Conservation (phyloP, 2,329 filamentous ascomycete genomes). For the Lachnum nothofagi region DNA sequence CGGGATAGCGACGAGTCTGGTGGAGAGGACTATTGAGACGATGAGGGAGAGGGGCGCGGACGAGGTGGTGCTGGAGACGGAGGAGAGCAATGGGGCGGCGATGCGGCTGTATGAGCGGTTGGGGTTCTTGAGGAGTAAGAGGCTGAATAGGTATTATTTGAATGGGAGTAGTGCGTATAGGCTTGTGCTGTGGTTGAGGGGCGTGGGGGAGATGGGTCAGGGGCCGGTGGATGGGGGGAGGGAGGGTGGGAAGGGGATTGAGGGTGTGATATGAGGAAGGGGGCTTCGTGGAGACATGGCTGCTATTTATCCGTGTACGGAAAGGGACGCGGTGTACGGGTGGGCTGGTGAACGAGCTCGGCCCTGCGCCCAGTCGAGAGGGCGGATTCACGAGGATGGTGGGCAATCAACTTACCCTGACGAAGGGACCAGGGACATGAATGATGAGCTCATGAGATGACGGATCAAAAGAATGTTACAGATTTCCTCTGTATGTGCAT, state of each 20-base stretch:
- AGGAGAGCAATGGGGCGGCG: slow-evolving; percentile 84
- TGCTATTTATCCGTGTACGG: too few species aligned
- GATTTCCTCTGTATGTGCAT: background rate
- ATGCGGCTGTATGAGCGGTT: slow-evolving; percentile 90
- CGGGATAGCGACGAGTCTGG: slow-evolving; percentile 82
- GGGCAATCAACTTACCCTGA: too few species aligned
- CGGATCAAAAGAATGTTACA: background rate
- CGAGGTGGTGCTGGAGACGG: slow-evolving; percentile 92
- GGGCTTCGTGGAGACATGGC: background rate
- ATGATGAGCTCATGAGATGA: too few species aligned
- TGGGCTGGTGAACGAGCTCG: too few species aligned
- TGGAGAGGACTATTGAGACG: slow-evolving; percentile 83
- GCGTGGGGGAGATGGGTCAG: slow-evolving; percentile 27
- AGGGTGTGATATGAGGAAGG: background rate
- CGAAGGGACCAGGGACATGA: too few species aligned
- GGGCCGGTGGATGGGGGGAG: too few species aligned
- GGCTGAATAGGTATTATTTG: slow-evolving; percentile 88
- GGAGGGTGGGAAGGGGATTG: background rate
- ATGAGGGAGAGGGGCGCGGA: slow-evolving; percentile 83
- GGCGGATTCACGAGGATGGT: background rate
- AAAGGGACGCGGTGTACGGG: too few species aligned
- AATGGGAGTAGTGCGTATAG: slow-evolving; percentile 95
- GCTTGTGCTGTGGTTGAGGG: slow-evolving; percentile 59
- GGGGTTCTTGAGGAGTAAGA: slow-evolving; percentile 87
- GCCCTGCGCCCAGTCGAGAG: too few species aligned